Percentiles rank a stretch among this genome's conserved stretches.
Evolutionary conservation across 106 monocot species (phyloP).

Genomic region (Allium cepa): DNA sequence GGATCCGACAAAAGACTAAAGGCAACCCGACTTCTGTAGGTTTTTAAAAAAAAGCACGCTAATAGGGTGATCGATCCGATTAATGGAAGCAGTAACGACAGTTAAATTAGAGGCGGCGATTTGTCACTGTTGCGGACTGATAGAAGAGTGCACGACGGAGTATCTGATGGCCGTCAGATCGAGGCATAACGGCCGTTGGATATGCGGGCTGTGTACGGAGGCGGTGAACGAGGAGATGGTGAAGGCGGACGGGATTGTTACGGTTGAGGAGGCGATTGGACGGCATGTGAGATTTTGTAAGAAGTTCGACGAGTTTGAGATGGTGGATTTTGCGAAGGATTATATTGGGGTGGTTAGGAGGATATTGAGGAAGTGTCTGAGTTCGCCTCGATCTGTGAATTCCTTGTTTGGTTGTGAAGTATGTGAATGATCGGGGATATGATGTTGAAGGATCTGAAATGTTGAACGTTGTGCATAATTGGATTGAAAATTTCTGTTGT

Average conservation of each 20-base stretch:
- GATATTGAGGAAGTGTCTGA: conserved; percentile 18
- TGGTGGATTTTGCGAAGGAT: conserved; percentile 23
- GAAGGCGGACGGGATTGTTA: conserved; percentile 33
- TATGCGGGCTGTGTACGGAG: conserved; percentile 72
- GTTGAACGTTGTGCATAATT: no score
- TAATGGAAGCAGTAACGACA: not conserved
- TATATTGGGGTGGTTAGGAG: conserved; percentile 19
- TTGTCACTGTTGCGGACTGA: conserved; percentile 69
- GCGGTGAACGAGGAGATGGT: conserved; percentile 62
- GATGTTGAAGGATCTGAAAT: no score
- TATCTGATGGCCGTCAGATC: conserved; percentile 44
- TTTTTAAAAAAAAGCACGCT: not conserved
- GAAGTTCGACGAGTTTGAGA: conserved; percentile 28
- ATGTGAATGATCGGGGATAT: no score
- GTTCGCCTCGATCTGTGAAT: conserved; percentile 10
- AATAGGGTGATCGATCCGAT: not conserved
- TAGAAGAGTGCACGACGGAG: conserved; percentile 68
- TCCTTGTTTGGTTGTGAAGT: not conserved
- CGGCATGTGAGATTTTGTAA: conserved; percentile 50
- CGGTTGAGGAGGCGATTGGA: conserved; percentile 46
- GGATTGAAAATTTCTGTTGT: no score
- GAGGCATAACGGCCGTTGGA: conserved; percentile 40
- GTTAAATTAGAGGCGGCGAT: conserved; percentile 8
- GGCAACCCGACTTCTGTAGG: not conserved
- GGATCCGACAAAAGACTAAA: not conserved